These are phyloP conservation scores for Cephalotrichum gorgonifer DNA, from an alignment of 2,329 filamentous ascomycete species.

Conservation along the genomic window DNA sequence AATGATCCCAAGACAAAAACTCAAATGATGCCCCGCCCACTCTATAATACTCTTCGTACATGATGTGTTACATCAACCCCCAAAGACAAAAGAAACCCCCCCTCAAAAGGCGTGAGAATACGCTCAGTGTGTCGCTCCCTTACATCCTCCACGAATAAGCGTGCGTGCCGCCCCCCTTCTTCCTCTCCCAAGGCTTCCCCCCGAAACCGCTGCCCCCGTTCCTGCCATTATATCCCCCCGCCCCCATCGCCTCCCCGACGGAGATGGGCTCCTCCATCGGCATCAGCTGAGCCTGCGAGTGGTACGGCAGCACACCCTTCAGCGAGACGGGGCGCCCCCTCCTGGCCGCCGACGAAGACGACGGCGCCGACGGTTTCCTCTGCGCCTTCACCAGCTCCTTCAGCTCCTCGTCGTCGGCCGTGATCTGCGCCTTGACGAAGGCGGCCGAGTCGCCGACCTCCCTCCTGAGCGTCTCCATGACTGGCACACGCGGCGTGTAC, in stretches of 20 bases:
- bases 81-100: background rate
- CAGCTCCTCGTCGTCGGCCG: slow-evolving; percentile 62
- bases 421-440: slow-evolving; percentile 81
- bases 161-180: background rate
- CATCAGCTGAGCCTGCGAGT: slow-evolving; percentile 19
- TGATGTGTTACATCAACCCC: background rate
- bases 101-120: background rate
- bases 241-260: slow-evolving; percentile 22
- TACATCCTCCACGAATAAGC: slow-evolving; percentile 4
- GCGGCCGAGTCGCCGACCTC: slow-evolving; percentile 33
- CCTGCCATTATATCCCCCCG: no score
- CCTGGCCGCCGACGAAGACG: slow-evolving; percentile 16
- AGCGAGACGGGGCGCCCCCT: slow-evolving; percentile 11
- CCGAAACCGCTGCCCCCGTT: background rate
- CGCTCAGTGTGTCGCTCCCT: background rate
- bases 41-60: no score
- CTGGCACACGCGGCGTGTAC: slow-evolving; percentile 63
- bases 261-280: slow-evolving; percentile 24
- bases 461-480: slow-evolving; percentile 64
- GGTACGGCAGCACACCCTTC: slow-evolving; percentile 24
- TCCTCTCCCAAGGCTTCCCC: slow-evolving; percentile 4
- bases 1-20: no score
- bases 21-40: no score
- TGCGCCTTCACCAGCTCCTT: slow-evolving; percentile 57
- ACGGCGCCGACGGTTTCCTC: slow-evolving; percentile 14